Evolutionary conservation across 805 yeast genomes (phyloP).

Genomic region (Ogataea minuta): DNA sequence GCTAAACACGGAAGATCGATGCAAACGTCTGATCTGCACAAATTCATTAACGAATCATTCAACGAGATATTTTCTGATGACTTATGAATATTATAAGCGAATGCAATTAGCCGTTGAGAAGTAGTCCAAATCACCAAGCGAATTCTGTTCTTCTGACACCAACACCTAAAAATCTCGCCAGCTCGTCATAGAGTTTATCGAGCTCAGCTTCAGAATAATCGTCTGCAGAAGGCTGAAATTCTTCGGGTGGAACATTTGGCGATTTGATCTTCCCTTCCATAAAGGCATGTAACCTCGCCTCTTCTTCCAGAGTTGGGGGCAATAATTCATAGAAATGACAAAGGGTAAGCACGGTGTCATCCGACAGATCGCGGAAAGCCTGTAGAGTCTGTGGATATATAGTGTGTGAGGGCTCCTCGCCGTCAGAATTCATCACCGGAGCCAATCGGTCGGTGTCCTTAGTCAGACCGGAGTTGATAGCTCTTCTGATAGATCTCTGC

Average conservation of each 20-base stretch:
- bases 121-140: constrained; percentile 41
- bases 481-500: constrained; percentile 70
- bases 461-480: constrained; percentile 55
- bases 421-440: constrained; percentile 76
- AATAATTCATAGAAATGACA: constrained; percentile 75
- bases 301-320: constrained; percentile 59
- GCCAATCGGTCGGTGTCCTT: constrained; percentile 49
- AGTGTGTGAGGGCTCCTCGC: constrained; percentile 56
- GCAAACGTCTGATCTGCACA: constrained; percentile 82
- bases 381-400: constrained; percentile 57
- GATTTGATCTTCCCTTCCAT: constrained; percentile 48
- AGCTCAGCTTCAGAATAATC: constrained; percentile 47
- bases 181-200: constrained; percentile 54
- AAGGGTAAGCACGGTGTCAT: constrained; percentile 48
- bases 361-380: constrained; percentile 48
- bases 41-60: constrained; percentile 63
- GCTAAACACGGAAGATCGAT: constrained; percentile 65
- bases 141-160: constrained; percentile 46
- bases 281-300: constrained; percentile 48
- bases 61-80: constrained; percentile 22
- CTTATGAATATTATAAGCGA: constrained; percentile 1
- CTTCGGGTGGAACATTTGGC: constrained; percentile 33
- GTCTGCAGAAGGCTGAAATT: constrained; percentile 30
- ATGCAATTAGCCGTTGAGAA: not conserved
- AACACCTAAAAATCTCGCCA: constrained; percentile 70